Evolutionary conservation across 2,329 filamentous ascomycete genomes (phyloP).

Genomic region (Trichoderma koningiopsis): DNA sequence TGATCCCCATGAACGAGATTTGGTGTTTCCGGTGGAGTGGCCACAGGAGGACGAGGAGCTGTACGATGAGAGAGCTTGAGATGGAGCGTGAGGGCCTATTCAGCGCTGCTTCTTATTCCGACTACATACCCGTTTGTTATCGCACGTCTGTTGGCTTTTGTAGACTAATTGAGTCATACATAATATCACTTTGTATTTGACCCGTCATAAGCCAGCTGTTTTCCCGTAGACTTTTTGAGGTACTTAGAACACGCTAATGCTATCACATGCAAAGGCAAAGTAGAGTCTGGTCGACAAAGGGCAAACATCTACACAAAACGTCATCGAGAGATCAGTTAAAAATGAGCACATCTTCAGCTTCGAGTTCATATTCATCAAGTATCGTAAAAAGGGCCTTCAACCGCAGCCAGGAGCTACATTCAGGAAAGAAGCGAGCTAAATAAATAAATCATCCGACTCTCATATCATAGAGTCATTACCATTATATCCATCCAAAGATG

Average conservation of each 20-base stretch:
- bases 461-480: neutral
- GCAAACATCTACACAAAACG: neutral
- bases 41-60: constrained; percentile 47
- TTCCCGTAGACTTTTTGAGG: neutral
- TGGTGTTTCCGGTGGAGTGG: constrained; percentile 49
- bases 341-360: neutral
- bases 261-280: too few species aligned
- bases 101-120: neutral
- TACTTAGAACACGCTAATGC: too few species aligned
- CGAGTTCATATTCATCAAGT: neutral
- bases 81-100: neutral
- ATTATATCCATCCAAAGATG: neutral
- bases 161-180: neutral
- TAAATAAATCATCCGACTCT: neutral
- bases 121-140: too few species aligned
- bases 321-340: too few species aligned
- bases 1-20: constrained; percentile 17
- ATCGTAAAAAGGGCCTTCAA: neutral
- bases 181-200: neutral
- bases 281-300: neutral
- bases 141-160: neutral
- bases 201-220: neutral
- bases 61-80: constrained; percentile 31
- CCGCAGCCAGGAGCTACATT: too few species aligned
- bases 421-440: neutral